Evolutionary conservation across 1,139 yeast species (phyloP).

Genomic region (Arxiozyma slooffiae): DNA sequence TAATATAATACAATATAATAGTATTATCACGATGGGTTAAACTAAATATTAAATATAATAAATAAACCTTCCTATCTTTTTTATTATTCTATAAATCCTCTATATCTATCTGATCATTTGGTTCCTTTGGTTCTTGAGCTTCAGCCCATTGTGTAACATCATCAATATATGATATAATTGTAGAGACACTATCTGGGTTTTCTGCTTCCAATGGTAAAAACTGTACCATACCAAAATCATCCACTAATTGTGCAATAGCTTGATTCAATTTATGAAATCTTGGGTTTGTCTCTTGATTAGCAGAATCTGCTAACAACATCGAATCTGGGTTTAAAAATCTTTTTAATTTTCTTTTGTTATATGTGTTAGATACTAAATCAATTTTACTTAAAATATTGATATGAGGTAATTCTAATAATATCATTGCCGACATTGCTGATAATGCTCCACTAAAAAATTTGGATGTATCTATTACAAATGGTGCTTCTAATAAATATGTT

Average conservation of each 20-base stretch:
- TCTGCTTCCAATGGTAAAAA: slow-evolving; percentile 82
- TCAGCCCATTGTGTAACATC: slow-evolving; percentile 98
- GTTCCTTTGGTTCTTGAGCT: slow-evolving; percentile 92
- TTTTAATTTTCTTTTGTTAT: slow-evolving; percentile 64
- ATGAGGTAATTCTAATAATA: slow-evolving; percentile 86
- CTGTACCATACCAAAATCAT: slow-evolving; percentile 98
- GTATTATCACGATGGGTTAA: too few species aligned
- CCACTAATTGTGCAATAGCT: slow-evolving; percentile 79
- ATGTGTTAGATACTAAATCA: slow-evolving; percentile 73
- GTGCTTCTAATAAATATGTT: slow-evolving; percentile 83
- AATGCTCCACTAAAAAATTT: slow-evolving; percentile 93
- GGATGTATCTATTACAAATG: slow-evolving; percentile 79
- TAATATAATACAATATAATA: too few species aligned
- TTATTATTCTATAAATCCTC: slow-evolving; percentile 33
- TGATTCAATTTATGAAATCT: slow-evolving; percentile 64
- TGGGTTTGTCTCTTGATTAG: slow-evolving; percentile 52
- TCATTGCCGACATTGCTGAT: slow-evolving; percentile 98
- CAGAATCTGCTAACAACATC: slow-evolving; percentile 47
- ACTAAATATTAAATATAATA: not conserved
- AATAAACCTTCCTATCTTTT: not conserved
- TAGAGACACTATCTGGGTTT: slow-evolving; percentile 68
- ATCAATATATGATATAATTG: slow-evolving; percentile 84
- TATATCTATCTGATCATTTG: slow-evolving; percentile 62
- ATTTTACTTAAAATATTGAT: slow-evolving; percentile 77
- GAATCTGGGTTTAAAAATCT: slow-evolving; percentile 91